Percentiles rank a stretch among this genome's conserved stretches.
Evolutionary conservation across 2,329 filamentous ascomycete species (phyloP).

Genomic region (Chrysoporthe cubensis): DNA sequence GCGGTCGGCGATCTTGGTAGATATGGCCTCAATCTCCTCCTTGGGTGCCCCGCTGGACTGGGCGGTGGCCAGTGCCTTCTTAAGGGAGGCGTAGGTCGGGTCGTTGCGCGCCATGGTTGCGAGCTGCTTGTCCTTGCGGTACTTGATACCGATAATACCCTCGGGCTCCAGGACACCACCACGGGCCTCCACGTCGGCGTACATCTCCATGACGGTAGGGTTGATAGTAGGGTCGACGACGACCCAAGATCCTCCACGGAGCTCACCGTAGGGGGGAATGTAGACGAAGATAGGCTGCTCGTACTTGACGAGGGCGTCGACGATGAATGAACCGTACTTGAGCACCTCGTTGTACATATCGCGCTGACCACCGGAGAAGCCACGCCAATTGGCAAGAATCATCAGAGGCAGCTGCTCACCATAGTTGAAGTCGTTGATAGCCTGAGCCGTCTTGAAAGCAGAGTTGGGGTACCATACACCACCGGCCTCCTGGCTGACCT

Average conservation of each 20-base stretch:
- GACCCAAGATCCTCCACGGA: conserved; percentile 99
- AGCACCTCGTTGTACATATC: conserved; percentile 99
- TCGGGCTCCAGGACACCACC: conserved; percentile 98
- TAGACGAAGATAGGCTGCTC: conserved; percentile 99
- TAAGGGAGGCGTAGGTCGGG: conserved; percentile 78
- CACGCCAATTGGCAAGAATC: conserved; percentile 99
- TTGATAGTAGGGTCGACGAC: conserved; percentile 99
- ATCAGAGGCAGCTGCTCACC: conserved; percentile 97
- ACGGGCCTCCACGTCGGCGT: conserved; percentile 91
- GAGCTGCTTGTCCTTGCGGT: conserved; percentile 94
- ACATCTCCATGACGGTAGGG: conserved; percentile 97
- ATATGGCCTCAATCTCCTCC: conserved; percentile 78
- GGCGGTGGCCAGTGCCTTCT: conserved; percentile 67
- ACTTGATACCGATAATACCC: conserved; percentile 98
- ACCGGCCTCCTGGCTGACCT: conserved; percentile 91
- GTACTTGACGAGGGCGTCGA: conserved; percentile 96
- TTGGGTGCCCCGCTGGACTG: conserved; percentile 67
- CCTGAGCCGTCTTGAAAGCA: conserved; percentile 98
- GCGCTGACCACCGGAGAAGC: conserved; percentile 98
- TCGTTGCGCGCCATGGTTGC: conserved; percentile 97
- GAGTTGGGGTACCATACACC: conserved; percentile 99
- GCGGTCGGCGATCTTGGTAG: conserved; percentile 80
- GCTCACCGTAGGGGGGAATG: conserved; percentile 94
- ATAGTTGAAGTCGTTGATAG: conserved; percentile 98
- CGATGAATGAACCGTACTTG: conserved; percentile 99